Base-by-base conservation (phyloP, 768 basidiomycete genomes). In the Suillus discolor region DNA sequence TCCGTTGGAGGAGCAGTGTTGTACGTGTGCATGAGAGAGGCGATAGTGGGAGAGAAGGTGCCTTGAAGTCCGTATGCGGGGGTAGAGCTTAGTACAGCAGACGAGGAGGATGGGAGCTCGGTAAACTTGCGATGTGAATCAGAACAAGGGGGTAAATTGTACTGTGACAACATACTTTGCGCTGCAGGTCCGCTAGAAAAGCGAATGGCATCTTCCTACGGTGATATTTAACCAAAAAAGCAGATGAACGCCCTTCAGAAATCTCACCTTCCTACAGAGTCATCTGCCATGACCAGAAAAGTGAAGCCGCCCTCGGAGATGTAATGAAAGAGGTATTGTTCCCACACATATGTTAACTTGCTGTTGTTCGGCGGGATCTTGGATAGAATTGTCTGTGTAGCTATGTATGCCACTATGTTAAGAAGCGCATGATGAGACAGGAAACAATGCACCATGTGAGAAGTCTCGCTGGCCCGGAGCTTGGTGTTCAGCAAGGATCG, bases 201-300 rank as follows among this genome's bases (percentile, higher is more conserved):
- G 92, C 91, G 73, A 99, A 99, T 13, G 97, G 96, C 84, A 94
- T 92, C 68, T 96, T 85, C 71, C 93, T 94, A 70, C 47, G 25
- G 53, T 20, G 65, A 28, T 34, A 12, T 25, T 53, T 62, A 66
- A 44, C 64, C 6, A 68, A 39, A 41, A 4, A 66, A 53, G 44
- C 2, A 4, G 9, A 41, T 20, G 15, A 49, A 51, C 9, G 12
- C n/a, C 16, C 18, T 44, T 45, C 31, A 28, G 44, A 36, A 28
- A 55, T 75, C 87, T 68, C 66, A 93, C 93, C 97, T 84, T 64
- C 96, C 96, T 20, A 89, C 93, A 47, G 90, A 84, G 75, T 98
- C 96, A 74, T 99, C 95, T 6, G 94, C 94, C 89, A 99, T 96
- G 63, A 96, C 93, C 28, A 99, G 85, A 77, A 91, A 96, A 44